Evolutionary conservation across 1,284 basidiomycete genomes (phyloP).

Genomic region (Pseudozyma thailandica): DNA sequence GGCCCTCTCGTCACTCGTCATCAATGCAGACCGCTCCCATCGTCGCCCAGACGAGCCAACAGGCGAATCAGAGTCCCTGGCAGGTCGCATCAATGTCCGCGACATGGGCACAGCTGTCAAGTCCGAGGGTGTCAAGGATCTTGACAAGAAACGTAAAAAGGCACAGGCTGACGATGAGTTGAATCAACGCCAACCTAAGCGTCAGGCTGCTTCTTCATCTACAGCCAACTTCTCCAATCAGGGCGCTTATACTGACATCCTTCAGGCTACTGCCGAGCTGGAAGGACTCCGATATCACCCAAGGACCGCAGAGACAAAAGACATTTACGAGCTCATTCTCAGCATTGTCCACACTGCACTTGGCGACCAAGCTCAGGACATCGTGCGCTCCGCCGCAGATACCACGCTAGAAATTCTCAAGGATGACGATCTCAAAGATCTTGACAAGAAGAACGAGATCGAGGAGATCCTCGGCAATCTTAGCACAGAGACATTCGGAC

Average conservation of each 20-base stretch:
- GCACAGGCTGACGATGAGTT: conserved; percentile 54
- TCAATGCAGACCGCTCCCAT: conserved; percentile 58
- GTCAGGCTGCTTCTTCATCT: conserved; percentile 72
- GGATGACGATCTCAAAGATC: conserved; percentile 89
- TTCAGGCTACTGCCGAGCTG: conserved; percentile 78
- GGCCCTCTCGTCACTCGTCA: conserved; percentile 65
- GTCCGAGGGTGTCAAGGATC: conserved; percentile 84
- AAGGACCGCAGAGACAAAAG: conserved; percentile 89
- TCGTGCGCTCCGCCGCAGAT: conserved; percentile 93
- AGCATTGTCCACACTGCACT: conserved; percentile 75
- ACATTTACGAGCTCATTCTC: conserved; percentile 93
- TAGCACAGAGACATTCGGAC: conserved; percentile 81
- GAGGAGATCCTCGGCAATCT: conserved; percentile 81
- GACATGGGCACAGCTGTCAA: conserved; percentile 94
- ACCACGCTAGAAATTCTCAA: conserved; percentile 89
- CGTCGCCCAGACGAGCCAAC: conserved; percentile 78
- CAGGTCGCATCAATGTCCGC: conserved; percentile 86
- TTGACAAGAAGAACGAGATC: conserved; percentile 96
- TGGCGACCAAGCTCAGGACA: conserved; percentile 94
- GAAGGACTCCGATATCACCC: conserved; percentile 93
- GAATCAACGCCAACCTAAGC: conserved; percentile 33
- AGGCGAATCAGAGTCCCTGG: conserved; percentile 91
- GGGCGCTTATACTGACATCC: conserved; percentile 68
- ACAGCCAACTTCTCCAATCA: conserved; percentile 71
- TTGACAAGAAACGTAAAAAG: conserved; percentile 87